Evolutionary conservation across 2,329 filamentous ascomycete species (phyloP).

Genomic region (Colletotrichum noveboracense): DNA sequence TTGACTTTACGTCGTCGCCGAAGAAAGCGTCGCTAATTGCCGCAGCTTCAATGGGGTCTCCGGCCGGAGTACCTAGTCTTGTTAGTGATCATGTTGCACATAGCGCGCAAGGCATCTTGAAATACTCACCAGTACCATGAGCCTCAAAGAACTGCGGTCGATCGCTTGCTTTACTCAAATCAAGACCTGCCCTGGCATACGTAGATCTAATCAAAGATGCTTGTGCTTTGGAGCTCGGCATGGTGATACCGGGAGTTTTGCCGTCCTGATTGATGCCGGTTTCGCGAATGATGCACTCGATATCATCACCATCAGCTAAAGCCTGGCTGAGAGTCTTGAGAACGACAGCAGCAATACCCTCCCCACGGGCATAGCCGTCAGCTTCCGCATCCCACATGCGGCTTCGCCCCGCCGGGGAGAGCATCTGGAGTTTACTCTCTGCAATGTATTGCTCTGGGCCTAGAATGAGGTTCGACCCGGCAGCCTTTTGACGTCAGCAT

Average conservation of each 20-base stretch:
- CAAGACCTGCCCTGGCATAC: slow-evolving; percentile 26
- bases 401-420: slow-evolving; percentile 27
- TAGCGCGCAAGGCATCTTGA: fast-evolving
- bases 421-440: slow-evolving; percentile 17
- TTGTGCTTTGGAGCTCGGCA: slow-evolving; percentile 37
- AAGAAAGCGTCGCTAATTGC: neutral
- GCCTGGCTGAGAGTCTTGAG: slow-evolving; percentile 52
- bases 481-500: neutral
- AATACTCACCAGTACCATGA: slow-evolving; percentile 38
- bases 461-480: slow-evolving; percentile 28
- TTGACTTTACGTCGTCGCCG: neutral
- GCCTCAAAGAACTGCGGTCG: slow-evolving; percentile 28
- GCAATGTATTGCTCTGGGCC: slow-evolving; percentile 9
- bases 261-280: slow-evolving; percentile 28
- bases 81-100: fast-evolving
- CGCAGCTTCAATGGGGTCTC: slow-evolving; percentile 46
- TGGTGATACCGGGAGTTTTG: slow-evolving; percentile 32
- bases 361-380: slow-evolving; percentile 58
- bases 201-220: slow-evolving; percentile 28
- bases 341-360: slow-evolving; percentile 52
- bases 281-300: slow-evolving; percentile 28
- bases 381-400: slow-evolving; percentile 48
- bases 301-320: slow-evolving; percentile 33
- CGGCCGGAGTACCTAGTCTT: slow-evolving; percentile 27
- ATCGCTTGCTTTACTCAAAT: slow-evolving; percentile 6